Percentiles rank a stretch among this genome's conserved stretches.
These are phyloP conservation scores for Colletotrichum melonis DNA, from an alignment of 2,329 filamentous ascomycete species.

Conservation along the genomic window DNA sequence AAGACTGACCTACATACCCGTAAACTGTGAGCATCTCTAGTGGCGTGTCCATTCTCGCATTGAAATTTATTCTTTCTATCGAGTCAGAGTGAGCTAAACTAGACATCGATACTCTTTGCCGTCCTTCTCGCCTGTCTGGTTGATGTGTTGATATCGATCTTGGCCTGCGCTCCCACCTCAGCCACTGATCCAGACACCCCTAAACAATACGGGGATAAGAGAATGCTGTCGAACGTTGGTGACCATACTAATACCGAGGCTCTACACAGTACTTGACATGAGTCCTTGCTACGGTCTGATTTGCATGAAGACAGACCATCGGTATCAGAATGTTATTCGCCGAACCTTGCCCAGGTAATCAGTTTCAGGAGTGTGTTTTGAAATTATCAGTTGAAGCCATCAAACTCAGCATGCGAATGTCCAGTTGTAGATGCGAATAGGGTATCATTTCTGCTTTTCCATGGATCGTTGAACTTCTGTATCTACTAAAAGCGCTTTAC, in stretches of 20 bases:
- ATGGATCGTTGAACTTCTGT: background rate
- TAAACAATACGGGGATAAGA: background rate
- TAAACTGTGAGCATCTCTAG: background rate
- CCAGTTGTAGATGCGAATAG: background rate
- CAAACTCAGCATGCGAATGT: too few species aligned
- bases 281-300: background rate
- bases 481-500: background rate
- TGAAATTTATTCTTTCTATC: background rate
- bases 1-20: too few species aligned
- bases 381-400: background rate
- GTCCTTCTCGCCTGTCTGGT: background rate
- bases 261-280: background rate
- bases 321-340: background rate
- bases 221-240: background rate
- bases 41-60: background rate
- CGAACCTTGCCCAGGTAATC: background rate
- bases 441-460: conserved; percentile 26
- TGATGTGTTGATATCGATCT: background rate
- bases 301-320: background rate
- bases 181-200: background rate
- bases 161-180: background rate
- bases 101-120: background rate
- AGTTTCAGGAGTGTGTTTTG: background rate
- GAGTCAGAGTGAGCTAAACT: background rate
- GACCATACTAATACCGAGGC: background rate